A percentile compares a stretch with the other conserved stretches of the same genome.
These are phyloP conservation scores for Fusarium sp. DNA, from an alignment of 2,329 filamentous ascomycete genomes.

Conservation along the genomic window DNA sequence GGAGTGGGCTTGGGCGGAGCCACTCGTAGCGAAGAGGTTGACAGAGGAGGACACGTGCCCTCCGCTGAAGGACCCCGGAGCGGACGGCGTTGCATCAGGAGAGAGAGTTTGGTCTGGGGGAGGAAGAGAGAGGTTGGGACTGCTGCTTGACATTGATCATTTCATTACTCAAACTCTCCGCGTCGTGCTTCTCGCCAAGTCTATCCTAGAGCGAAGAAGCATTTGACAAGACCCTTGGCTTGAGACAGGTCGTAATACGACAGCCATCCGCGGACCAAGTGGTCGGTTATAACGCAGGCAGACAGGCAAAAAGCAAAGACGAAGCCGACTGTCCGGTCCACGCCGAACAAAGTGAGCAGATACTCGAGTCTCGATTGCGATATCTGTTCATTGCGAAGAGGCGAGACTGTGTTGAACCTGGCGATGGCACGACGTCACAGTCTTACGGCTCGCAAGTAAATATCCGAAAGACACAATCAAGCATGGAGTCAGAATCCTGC, in stretches of 20 bases:
- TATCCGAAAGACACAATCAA: not conserved
- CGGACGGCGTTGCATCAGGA: conserved; percentile 18
- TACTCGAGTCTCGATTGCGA: not conserved
- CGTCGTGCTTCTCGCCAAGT: conserved; percentile 11
- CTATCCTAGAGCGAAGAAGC: conserved; percentile 26
- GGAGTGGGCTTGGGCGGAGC: conserved; percentile 22
- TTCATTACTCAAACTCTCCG: not conserved
- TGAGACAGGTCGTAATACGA: conserved; percentile 2
- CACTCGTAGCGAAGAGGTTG: conserved; percentile 8
- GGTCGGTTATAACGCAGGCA: not conserved
- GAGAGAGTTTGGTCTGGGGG: not conserved
- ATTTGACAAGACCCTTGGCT: conserved; percentile 38
- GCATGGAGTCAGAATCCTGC: not conserved
- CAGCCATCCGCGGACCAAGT: not conserved
- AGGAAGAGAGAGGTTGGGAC: not conserved
- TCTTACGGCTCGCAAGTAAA: not conserved
- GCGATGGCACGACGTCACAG: conserved; percentile 3
- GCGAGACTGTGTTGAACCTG: not conserved
- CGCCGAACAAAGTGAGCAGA: not conserved
- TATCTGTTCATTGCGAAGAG: not conserved
- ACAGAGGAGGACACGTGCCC: conserved; percentile 32
- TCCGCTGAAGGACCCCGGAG: conserved; percentile 28
- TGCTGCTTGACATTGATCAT: not conserved
- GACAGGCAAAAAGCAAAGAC: not conserved
- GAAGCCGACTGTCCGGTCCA: conserved; percentile 5